phyloP scores from a whole-genome alignment of 2,329 filamentous ascomycete genomes.

The Cytospora schulzeri region DNA sequence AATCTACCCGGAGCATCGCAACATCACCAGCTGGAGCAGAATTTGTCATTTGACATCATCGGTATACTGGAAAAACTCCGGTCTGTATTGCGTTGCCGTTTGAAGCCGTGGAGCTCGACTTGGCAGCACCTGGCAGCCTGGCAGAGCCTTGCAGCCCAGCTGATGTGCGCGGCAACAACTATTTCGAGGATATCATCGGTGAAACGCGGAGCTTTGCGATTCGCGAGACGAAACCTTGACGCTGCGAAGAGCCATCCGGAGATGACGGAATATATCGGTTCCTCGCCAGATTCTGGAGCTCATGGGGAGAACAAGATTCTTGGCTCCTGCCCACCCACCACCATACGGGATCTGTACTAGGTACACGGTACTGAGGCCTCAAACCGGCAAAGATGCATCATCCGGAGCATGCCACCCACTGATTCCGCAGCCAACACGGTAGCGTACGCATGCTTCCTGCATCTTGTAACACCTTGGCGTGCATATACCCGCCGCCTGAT shows the following conservation, averaged over 20 bases:
- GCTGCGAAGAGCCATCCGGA: background rate
- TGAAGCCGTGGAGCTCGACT: background rate
- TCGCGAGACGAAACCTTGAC: background rate
- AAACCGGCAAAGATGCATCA: constrained; percentile 10
- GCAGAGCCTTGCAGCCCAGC: too few species aligned
- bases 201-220: background rate
- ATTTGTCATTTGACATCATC: background rate
- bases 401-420: constrained; percentile 15
- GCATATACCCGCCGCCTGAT: background rate
- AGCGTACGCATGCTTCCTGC: constrained; percentile 1
- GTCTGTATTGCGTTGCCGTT: background rate
- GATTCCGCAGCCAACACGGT: constrained; percentile 3
- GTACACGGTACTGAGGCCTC: background rate
- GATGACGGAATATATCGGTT: background rate
- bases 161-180: background rate
- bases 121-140: too few species aligned
- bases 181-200: background rate
- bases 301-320: background rate
- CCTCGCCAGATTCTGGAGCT: background rate
- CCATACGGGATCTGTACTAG: background rate
- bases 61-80: background rate
- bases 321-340: background rate
- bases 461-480: constrained; percentile 7
- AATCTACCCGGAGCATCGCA: background rate
- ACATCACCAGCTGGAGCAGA: background rate